Evolutionary conservation across 495 filamentous ascomycete species (phyloP).

Genomic region (Venustampulla echinocandica): DNA sequence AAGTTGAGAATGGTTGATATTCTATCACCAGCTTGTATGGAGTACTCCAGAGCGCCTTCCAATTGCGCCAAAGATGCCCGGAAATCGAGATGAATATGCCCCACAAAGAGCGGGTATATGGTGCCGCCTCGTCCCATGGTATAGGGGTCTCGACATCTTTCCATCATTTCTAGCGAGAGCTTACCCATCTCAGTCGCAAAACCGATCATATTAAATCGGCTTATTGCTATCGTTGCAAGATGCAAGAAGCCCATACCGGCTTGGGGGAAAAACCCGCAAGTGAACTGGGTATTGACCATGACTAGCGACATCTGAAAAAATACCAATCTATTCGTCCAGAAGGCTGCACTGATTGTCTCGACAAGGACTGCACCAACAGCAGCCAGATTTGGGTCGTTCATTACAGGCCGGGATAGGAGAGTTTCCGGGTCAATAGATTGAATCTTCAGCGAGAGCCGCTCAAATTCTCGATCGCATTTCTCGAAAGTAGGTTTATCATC

Average conservation of each 20-base stretch:
- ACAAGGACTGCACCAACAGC: conserved; percentile 66
- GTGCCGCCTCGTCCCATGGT: conserved; percentile 63
- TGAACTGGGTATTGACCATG: conserved; percentile 61
- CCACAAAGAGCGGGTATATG: conserved; percentile 63
- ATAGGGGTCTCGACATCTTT: conserved; percentile 57
- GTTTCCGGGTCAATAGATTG: conserved; percentile 32
- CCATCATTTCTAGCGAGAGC: conserved; percentile 56
- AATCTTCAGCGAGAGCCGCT: conserved; percentile 48
- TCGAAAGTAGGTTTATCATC: conserved; percentile 59
- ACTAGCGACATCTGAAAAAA: conserved; percentile 71
- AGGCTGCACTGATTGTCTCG: conserved; percentile 71
- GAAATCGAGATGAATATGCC: conserved; percentile 60
- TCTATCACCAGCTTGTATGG: conserved; percentile 62
- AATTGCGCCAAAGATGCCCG: conserved; percentile 50
- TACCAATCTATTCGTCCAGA: conserved; percentile 66
- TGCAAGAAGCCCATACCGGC: conserved; percentile 69
- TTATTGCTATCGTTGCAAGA: conserved; percentile 61
- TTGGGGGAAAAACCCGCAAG: conserved; percentile 59
- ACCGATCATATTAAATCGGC: conserved; percentile 62
- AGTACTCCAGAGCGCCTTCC: conserved; percentile 62
- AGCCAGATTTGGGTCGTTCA: conserved; percentile 44
- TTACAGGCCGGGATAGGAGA: conserved; percentile 6
- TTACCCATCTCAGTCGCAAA: conserved; percentile 58
- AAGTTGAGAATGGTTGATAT: conserved; percentile 67
- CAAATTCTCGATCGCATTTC: conserved; percentile 65